These are phyloP conservation scores for Ceratocystis variospora DNA, from an alignment of 2,329 filamentous ascomycete species.

Conservation along the genomic window DNA sequence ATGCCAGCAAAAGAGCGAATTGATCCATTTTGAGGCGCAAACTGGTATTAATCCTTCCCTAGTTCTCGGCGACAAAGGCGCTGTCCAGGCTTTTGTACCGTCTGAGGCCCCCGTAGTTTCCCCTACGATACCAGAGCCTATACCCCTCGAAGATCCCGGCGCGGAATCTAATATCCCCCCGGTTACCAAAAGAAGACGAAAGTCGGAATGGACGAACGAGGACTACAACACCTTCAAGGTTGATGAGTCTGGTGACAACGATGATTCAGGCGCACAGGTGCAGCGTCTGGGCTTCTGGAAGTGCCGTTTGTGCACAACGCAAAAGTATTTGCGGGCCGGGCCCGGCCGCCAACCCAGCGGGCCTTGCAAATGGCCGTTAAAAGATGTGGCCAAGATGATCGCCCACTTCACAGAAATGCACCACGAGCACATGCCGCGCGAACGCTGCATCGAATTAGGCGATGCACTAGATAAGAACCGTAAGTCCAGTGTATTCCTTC, in stretches of 20 bases:
- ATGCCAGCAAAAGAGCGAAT: constrained; percentile 29
- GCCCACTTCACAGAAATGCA: constrained; percentile 36
- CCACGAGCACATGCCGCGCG: constrained; percentile 30
- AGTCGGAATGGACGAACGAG: constrained; percentile 12
- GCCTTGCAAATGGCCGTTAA: constrained; percentile 35
- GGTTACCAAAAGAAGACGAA: constrained; percentile 17
- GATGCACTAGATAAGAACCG: constrained; percentile 31
- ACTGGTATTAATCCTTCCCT: constrained; percentile 16
- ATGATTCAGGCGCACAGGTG: constrained; percentile 21
- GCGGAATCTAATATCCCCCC: constrained; percentile 7
- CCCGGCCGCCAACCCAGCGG: constrained; percentile 30
- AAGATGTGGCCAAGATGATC: constrained; percentile 35
- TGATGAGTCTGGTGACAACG: constrained; percentile 18
- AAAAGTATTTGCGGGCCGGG: constrained; percentile 32
- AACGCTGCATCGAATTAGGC: constrained; percentile 33
- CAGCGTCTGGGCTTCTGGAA: constrained; percentile 36
- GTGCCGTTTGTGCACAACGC: constrained; percentile 32
- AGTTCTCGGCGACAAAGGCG: constrained; percentile 19
- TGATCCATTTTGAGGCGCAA: constrained; percentile 26
- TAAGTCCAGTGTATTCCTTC: constrained; percentile 22
- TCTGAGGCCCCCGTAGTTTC: constrained; percentile 11
- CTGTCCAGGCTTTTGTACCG: constrained; percentile 17
- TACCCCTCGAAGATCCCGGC: constrained; percentile 18
- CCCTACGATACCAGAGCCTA: constrained; percentile 13
- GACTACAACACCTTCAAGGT: constrained; percentile 15